Evolutionary conservation across 139 green algal genomes (phyloP), one percentile per base, ranked within the genome.

Genomic region (Medakamo hakoo): DNA sequence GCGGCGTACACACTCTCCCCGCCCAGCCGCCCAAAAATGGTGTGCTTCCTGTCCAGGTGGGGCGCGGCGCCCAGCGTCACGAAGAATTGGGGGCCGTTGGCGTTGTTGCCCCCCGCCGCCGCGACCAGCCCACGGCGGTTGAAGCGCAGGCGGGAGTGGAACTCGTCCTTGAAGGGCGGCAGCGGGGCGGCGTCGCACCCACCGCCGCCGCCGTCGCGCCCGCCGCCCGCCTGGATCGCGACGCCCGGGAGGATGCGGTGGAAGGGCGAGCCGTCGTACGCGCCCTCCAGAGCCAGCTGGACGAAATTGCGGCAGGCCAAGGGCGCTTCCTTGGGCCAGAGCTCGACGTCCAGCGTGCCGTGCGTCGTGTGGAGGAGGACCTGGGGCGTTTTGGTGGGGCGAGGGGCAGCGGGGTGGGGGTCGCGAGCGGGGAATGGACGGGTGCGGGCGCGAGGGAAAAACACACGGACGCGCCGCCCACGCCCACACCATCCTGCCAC

Each of bases 1-100:
- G 93, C 67, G 70, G 97, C 98, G 82, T 88, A 97, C 22, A 97
- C 79, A 4, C 88, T 96, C 62, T 97, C 88, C 4, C 89, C 88
- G 67, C 60, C 55, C 57, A 26, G 5, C 57, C 57, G 27, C 57
- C 89, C 89, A 72, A 96, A 95, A 63, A 97, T 95, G 63, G 90
- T 96, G 80, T 95, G 82, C 67, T 89, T 85, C 55, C 78, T 78
- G 68, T 95, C 79, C 55, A 96, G 80, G 71, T 82, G 86, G 27
- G 88, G 80, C 23, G 70, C 80, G 19, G 48, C 25, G 49, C 84
- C 83, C 9, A 88, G 59, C 1, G 82, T 90, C 66, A 84, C 71
- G 73, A 92, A 88, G 71, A 94, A 95, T 71, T 98, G 92, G 64
- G 66, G 76, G 66, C 82, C 78, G 68, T 98, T 98, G 70, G 79